Evolutionary conservation across 1,284 basidiomycete genomes (phyloP).

Genomic region (Ceratobasidium papillatum): DNA sequence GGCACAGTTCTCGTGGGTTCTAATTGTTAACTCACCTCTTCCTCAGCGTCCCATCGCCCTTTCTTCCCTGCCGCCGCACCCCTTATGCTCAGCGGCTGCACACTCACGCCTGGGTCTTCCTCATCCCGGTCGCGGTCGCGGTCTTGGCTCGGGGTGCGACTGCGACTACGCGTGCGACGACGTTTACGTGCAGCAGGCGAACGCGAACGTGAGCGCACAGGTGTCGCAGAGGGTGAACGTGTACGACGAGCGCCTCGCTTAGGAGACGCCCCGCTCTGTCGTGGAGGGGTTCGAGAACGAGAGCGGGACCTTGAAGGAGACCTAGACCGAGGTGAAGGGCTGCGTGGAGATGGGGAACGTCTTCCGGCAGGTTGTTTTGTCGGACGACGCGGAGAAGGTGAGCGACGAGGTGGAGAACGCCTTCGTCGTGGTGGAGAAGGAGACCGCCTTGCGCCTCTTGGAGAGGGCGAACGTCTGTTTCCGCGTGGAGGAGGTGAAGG

Average conservation of each 20-base stretch:
- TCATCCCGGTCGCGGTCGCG: not conserved
- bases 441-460: conserved; percentile 16
- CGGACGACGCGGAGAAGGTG: conserved; percentile 35
- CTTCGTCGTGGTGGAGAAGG: conserved; percentile 34
- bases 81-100: conserved; percentile 40
- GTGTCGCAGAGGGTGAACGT: not conserved
- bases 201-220: not conserved
- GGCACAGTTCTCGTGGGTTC: not conserved
- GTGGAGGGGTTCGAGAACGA: conserved; percentile 3
- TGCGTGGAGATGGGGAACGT: conserved; percentile 20
- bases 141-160: conserved; percentile 7
- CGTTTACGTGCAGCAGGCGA: conserved; percentile 29
- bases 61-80: conserved; percentile 40
- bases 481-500: conserved; percentile 21
- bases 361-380: not conserved
- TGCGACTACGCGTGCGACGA: conserved; percentile 4
- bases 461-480: conserved; percentile 35
- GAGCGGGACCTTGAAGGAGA: conserved; percentile 6
- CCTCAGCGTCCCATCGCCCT: conserved; percentile 38
- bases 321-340: conserved; percentile 1
- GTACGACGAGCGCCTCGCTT: not conserved
- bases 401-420: conserved; percentile 29
- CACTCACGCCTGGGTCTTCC: conserved; percentile 9
- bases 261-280: not conserved
- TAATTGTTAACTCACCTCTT: conserved; percentile 21